Percentiles rank a stretch among this genome's conserved stretches.
Evolutionary conservation across 163 green algal genomes (phyloP).

Genomic region (Chloroidium sp.): DNA sequence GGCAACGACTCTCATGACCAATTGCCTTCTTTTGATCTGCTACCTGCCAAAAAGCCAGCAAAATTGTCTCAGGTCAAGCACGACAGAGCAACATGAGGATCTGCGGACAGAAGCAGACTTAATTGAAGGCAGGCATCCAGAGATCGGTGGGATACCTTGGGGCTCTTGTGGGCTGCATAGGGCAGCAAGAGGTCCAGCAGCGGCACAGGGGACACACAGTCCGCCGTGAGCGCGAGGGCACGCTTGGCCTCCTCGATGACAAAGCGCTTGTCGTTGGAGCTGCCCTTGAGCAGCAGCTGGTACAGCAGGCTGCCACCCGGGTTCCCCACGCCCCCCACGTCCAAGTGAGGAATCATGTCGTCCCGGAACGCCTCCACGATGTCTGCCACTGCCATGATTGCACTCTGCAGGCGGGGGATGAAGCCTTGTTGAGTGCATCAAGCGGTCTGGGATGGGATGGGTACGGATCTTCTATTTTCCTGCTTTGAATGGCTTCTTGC

Average conservation of each 20-base stretch:
- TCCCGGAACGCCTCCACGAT: slow-evolving; percentile 19
- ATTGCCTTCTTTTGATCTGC: no score
- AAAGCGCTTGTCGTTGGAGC: slow-evolving; percentile 56
- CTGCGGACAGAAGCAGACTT: not conserved
- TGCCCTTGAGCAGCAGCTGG: slow-evolving; percentile 43
- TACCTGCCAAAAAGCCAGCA: no score
- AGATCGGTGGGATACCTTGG: slow-evolving; percentile 17
- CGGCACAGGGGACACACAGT: not conserved
- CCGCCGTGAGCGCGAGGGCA: slow-evolving; percentile 3
- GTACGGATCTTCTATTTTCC: no score
- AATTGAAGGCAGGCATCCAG: not conserved
- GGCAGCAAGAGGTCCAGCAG: slow-evolving; percentile 9
- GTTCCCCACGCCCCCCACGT: slow-evolving; percentile 17
- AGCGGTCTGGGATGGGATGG: no score
- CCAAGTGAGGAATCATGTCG: slow-evolving; percentile 22
- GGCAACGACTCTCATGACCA: no score
- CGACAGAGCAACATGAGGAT: no score
- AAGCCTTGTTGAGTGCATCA: not conserved
- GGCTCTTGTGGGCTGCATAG: slow-evolving; percentile 25
- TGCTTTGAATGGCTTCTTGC: no score
- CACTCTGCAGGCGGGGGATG: slow-evolving; percentile 16
- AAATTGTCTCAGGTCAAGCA: no score
- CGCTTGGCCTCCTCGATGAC: slow-evolving; percentile 42
- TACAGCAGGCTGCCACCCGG: slow-evolving; percentile 36
- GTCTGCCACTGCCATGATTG: slow-evolving; percentile 36